phyloP scores from a whole-genome alignment of 73 alveolate genomes.

The Symbiodinium pilosum region DNA sequence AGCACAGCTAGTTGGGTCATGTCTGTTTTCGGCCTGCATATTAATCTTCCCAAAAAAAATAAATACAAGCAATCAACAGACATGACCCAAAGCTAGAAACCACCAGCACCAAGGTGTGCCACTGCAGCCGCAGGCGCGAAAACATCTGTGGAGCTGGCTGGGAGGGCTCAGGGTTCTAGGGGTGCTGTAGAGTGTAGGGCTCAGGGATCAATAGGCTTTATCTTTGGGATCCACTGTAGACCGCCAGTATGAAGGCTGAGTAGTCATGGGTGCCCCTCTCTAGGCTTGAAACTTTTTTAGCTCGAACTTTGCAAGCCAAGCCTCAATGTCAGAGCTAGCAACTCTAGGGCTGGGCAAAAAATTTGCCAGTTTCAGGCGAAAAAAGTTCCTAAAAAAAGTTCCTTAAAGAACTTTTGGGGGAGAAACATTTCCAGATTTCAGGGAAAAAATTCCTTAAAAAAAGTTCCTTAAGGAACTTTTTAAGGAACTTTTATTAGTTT shows the following conservation, averaged over 20 bases:
- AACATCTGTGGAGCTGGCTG: too few relatives aligned
- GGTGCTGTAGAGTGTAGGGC: too few relatives aligned
- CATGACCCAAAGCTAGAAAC: not conserved
- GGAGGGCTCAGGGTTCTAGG: too few relatives aligned
- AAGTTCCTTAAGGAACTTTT: not conserved
- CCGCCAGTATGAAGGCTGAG: not conserved
- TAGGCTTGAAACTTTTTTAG: not conserved
- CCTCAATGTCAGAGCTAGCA: not conserved
- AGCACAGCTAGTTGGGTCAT: not conserved
- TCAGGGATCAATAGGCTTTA: too few relatives aligned
- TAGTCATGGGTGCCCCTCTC: not conserved
- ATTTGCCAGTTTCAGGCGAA: not conserved
- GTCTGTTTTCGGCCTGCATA: not conserved
- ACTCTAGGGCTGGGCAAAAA: too few relatives aligned
- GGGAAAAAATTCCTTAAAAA: too few relatives aligned
- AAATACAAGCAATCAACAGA: not conserved
- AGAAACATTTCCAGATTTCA: too few relatives aligned
- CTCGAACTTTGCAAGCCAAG: not conserved
- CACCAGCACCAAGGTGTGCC: not conserved
- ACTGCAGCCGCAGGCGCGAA: not conserved
- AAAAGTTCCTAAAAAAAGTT: not conserved
- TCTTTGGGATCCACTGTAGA: not conserved
- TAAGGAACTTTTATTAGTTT: not conserved
- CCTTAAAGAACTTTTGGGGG: not conserved
- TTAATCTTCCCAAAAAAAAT: too few relatives aligned